Percentiles rank a stretch among this genome's conserved stretches.
phyloP scores from a whole-genome alignment of 371 early-diverging fungal genomes.

The Syncephalastrum monosporum region DNA sequence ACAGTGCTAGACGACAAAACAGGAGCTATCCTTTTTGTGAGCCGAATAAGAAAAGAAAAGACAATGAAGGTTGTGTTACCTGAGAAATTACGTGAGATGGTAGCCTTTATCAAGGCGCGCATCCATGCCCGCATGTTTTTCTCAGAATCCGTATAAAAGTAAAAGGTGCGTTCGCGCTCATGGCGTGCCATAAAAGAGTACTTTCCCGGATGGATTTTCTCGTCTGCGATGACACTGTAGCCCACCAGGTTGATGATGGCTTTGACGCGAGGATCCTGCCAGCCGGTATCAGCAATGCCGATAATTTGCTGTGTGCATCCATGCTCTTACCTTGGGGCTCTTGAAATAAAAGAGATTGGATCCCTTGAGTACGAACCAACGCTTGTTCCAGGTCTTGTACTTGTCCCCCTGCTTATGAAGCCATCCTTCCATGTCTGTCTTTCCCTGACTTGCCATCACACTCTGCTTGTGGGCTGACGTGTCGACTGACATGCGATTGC shows the following conservation, averaged over 20 bases:
- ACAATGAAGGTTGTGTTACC: constrained; percentile 25
- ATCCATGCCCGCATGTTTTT: constrained; percentile 59
- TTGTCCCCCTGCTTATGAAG: constrained; percentile 63
- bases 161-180: constrained; percentile 61
- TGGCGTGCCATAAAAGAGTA: constrained; percentile 70
- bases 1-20: constrained; percentile 71
- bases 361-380: constrained; percentile 68
- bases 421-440: constrained; percentile 61
- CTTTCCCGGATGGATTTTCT: constrained; percentile 63
- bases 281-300: neutral
- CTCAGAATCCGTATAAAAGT: constrained; percentile 64
- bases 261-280: constrained; percentile 53
- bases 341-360: constrained; percentile 60
- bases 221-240: constrained; percentile 56
- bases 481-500: no score
- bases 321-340: constrained; percentile 47
- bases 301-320: neutral
- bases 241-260: constrained; percentile 59
- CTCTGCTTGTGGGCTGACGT: no score
- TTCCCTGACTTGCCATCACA: no score
- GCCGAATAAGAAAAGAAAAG: neutral
- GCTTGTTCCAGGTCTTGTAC: constrained; percentile 64
- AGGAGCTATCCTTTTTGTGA: constrained; percentile 22
- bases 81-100: constrained; percentile 58
- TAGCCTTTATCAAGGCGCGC: constrained; percentile 70